Evolutionary conservation across 2,329 filamentous ascomycete species (phyloP).

Genomic region (Diaporthe nobilis): DNA sequence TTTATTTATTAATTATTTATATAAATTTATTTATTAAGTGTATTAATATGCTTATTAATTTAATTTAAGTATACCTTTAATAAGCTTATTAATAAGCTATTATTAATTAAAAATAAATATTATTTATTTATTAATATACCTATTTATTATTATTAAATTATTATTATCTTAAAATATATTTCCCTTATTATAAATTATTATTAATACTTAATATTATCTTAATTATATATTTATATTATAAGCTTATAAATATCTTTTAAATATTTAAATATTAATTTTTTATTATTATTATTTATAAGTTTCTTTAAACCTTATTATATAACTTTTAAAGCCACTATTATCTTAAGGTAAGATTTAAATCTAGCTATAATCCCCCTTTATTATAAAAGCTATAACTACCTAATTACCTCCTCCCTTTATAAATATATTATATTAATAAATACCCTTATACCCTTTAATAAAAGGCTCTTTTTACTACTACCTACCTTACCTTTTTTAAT

Average conservation of each 20-base stretch:
- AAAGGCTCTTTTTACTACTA: background rate
- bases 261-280: background rate
- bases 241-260: background rate
- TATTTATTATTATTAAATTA: too few relatives aligned
- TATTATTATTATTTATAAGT: background rate
- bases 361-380: background rate
- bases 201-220: too few relatives aligned
- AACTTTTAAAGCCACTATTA: background rate
- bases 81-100: too few relatives aligned
- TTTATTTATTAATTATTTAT: too few relatives aligned
- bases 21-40: too few relatives aligned
- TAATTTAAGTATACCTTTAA: too few relatives aligned
- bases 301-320: background rate
- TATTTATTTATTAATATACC: too few relatives aligned
- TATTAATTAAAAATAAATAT: too few relatives aligned
- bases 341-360: background rate
- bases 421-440: background rate
- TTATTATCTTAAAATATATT: too few relatives aligned
- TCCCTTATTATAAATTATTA: too few relatives aligned
- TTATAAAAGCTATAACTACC: background rate
- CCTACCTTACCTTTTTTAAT: accelerated
- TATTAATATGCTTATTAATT: too few relatives aligned
- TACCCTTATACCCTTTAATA: background rate
- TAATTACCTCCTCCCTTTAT: background rate
- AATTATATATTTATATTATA: background rate